Percentiles rank a stretch among this genome's conserved stretches.
phyloP scores from a whole-genome alignment of 2,329 filamentous ascomycete genomes.

The Cryphonectria japonica region DNA sequence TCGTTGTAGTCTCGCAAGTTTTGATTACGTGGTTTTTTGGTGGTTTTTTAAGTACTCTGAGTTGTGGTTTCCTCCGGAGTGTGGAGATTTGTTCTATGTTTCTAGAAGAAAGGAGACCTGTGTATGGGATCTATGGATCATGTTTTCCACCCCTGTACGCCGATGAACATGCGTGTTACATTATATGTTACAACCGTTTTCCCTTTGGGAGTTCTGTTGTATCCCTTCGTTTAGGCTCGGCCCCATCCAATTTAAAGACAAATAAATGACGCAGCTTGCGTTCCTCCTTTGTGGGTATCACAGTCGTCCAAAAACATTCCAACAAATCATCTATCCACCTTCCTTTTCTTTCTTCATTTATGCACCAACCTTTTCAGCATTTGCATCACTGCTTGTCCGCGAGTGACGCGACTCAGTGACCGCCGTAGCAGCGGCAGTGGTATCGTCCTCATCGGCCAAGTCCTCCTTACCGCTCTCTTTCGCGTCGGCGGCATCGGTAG shows the following conservation, averaged over 20 bases:
- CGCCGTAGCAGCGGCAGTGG: neutral
- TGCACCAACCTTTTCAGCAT: neutral
- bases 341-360: neutral
- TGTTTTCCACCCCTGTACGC: neutral
- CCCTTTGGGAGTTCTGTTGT: neutral
- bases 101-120: too few relatives aligned
- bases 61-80: neutral
- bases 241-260: neutral
- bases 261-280: neutral
- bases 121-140: neutral
- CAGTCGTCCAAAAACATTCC: neutral
- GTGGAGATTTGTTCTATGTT: neutral
- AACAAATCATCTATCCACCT: neutral
- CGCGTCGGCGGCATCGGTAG: neutral
- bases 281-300: conserved; percentile 2
- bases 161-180: neutral
- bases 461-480: neutral
- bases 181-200: neutral
- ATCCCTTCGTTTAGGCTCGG: neutral
- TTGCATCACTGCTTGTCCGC: neutral
- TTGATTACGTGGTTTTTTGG: neutral
- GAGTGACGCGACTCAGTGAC: neutral
- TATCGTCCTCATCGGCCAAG: neutral
- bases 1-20: too few relatives aligned
- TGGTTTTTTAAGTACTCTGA: neutral